Evolutionary conservation across 768 basidiomycete species (phyloP).

Genomic region (Leccinum variicolor): DNA sequence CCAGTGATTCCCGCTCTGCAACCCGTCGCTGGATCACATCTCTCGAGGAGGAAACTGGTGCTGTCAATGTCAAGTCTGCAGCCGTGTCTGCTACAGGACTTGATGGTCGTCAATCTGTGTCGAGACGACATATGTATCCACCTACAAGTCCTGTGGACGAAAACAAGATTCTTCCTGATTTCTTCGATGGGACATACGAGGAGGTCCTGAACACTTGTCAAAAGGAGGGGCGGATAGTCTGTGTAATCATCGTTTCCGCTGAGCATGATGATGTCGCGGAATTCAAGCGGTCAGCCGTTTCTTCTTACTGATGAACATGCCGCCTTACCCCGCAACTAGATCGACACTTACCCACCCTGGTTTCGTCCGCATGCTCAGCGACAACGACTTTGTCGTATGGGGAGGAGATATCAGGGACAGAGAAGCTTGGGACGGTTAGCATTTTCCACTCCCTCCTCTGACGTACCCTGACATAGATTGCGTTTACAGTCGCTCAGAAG

Average conservation of each 20-base stretch:
- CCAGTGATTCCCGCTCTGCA: constrained; percentile 44
- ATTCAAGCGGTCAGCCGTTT: constrained; percentile 68
- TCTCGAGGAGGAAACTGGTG: constrained; percentile 84
- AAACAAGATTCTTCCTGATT: constrained; percentile 68
- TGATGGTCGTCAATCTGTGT: constrained; percentile 43
- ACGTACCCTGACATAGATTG: background rate
- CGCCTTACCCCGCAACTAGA: constrained; percentile 33
- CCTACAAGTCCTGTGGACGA: constrained; percentile 31
- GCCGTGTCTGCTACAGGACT: constrained; percentile 37
- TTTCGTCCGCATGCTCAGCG: constrained; percentile 64
- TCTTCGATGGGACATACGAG: constrained; percentile 79
- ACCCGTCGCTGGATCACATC: constrained; percentile 76
- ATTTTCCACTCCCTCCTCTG: background rate
- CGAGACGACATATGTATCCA: constrained; percentile 31
- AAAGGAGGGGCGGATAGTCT: constrained; percentile 68
- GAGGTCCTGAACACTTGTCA: constrained; percentile 68
- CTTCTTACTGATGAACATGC: background rate
- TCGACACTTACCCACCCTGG: constrained; percentile 71
- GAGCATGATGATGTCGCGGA: constrained; percentile 88
- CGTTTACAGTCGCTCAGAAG: constrained; percentile 53
- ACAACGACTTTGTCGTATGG: constrained; percentile 83
- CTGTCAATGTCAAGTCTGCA: constrained; percentile 49
- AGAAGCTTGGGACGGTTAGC: constrained; percentile 74
- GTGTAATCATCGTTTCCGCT: constrained; percentile 78
- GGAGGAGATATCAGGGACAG: constrained; percentile 84